Base-by-base conservation (phyloP, 1,139 yeast genomes). In the Zhuliangozyma parablackwelliae region DNA sequence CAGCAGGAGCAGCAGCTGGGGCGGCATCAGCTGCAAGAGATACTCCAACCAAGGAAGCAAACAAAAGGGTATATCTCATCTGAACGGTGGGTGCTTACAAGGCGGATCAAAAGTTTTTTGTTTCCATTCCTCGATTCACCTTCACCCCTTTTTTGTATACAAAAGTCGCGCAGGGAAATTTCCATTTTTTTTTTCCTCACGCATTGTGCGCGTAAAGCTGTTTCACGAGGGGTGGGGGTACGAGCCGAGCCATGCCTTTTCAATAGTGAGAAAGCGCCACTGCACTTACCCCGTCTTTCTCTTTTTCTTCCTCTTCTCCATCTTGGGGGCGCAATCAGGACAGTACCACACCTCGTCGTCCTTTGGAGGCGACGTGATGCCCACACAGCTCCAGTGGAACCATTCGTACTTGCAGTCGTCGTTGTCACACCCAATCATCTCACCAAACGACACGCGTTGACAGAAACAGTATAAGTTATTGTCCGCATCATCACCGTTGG, bases 401-500 rank as follows among this genome's bases (percentile, higher is more conserved):
- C 96, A 88, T 56, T 87, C 96, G 51, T 69, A 80, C 46, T 80
- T 76, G 64, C 96, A 88, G 46, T 80, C 80, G 13, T 78, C 80
- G 51, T 84, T 84, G 56, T 88, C 96, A 58, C 96, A 88, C 0
- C 95, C 96, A 59, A 88, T 81, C 96, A 88, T 88, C 47, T 86
- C 87, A 10, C 96, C 96, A 62, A 82, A 85, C 1, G 95, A 84
- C 0, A 84, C 89, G 45, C 87, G 78, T 49, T 84, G 87, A 56
- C 96, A 88, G 60, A 82, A 77, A 59, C 96, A 88, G 57, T 87
- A 88, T 36, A 80, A 60, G 40, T 74, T 78, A 42, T 69, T 76
- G 58, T 68, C 76, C 23, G 84, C 86, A 46, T 81, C 89, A 36
- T 81, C 90, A 16, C 70, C 70, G 16, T 36, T 36, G 7, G 57